Evolutionary conservation across 179 eudicot species (phyloP).

Genomic region (Actinidia polygama): DNA sequence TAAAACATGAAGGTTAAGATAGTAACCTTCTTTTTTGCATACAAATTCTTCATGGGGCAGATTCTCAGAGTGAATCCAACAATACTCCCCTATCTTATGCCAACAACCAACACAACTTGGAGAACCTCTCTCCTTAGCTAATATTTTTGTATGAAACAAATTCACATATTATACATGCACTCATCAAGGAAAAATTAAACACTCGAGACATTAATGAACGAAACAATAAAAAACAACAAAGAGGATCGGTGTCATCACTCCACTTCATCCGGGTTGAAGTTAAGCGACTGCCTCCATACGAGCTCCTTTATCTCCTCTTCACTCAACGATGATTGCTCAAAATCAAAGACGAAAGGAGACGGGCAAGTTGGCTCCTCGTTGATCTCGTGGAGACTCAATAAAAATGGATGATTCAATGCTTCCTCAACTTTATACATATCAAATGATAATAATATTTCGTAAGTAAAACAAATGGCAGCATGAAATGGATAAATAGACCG

Average conservation of each 20-base stretch:
- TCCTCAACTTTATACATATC: conserved; percentile 66
- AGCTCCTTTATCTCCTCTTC: conserved; percentile 93
- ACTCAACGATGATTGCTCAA: conserved; percentile 72
- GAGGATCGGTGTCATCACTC: conserved; percentile 1
- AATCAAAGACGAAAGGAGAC: conserved; percentile 76
- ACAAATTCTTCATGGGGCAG: not conserved
- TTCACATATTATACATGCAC: not conserved
- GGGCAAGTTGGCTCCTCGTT: conserved; percentile 91
- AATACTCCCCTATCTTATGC: too few species aligned
- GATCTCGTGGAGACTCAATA: conserved; percentile 90
- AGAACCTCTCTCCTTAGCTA: not conserved
- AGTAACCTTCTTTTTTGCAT: conserved; percentile 1
- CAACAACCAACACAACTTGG: not conserved
- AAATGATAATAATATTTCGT: not conserved
- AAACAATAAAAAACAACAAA: not conserved
- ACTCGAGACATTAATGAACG: not conserved
- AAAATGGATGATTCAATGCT: conserved; percentile 86
- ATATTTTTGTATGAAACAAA: not conserved
- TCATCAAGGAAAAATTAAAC: conserved; percentile 6
- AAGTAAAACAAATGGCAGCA: not conserved
- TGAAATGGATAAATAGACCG: not conserved
- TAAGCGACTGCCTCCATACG: conserved; percentile 71
- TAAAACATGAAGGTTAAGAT: not conserved
- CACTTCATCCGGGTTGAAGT: conserved; percentile 65
- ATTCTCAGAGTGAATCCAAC: conserved; percentile 8